Base-by-base conservation (phyloP, 2,329 filamentous ascomycete genomes). In the Fusarium sp. region DNA sequence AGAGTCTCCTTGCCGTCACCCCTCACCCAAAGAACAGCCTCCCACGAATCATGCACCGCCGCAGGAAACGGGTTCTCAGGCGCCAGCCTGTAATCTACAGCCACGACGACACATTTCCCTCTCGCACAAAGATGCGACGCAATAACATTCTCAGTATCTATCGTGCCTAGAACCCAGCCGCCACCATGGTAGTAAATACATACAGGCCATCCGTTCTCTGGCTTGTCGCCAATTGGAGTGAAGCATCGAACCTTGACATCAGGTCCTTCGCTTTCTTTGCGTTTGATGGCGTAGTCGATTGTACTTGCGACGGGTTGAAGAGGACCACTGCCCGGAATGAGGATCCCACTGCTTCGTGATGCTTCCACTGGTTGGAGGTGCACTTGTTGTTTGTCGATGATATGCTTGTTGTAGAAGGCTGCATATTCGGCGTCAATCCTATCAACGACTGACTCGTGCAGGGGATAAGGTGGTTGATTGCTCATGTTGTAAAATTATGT, bases 161-260 rank as follows among this genome's bases (percentile, higher is more conserved):
- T 70, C 7, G 65, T 69, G 0, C 66, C 65, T 2, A 69, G 52
- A 21, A 69, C 65, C 67, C 65, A 69, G 2, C 59, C 67, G 3
- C 65, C 67, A 10, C 67, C 67, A 6, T 69, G 67, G 10, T 59
- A 69, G 8, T 65, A 69, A 6, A 69, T 8, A 13, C 67, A 69
- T 1, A 69, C 65, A 5, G 65, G 59, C 67, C 65, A 69, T n/a
- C 65, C 67, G 0, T 33, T 16, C 7, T 15, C 50, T 4, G 65
- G 60, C 8, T 35, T 53, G 4, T 69, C 44, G 12, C 59, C 58
- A 5, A 40, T 30, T 0, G 67, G 59, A 13, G 65, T 59, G 21
- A 69, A 69, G 16, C 65, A 69, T 0, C 67, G 59, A 23, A 59
- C 25, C 6, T 16, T 33, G 1, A 69, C 52, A 8, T 69, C 46